A percentile compares a stretch with the other conserved stretches of the same genome.
phyloP scores from a whole-genome alignment of 2,329 filamentous ascomycete species.

The Aspergillus fructus region DNA sequence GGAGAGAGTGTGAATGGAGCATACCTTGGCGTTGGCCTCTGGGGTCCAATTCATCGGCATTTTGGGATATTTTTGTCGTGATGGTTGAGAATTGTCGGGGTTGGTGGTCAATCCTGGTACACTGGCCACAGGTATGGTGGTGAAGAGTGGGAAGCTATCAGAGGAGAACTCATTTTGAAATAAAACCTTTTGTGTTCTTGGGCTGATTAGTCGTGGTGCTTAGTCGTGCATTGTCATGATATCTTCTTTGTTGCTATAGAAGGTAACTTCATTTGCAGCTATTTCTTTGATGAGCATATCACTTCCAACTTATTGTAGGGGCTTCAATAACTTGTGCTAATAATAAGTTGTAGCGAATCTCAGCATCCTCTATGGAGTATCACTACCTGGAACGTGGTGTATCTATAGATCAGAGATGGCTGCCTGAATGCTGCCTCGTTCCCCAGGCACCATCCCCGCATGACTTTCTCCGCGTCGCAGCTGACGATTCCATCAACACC shows the following conservation, averaged over 20 bases:
- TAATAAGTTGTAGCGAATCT: no score
- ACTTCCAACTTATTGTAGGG: no score
- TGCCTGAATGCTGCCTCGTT: no score
- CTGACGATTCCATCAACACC: no score
- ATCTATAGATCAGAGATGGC: no score
- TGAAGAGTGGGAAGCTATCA: not conserved
- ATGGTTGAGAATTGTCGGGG: not conserved
- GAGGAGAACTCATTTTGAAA: not conserved
- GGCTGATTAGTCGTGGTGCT: not conserved
- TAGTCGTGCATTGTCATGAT: not conserved
- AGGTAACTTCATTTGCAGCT: no score
- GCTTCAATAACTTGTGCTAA: no score
- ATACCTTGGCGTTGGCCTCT: constrained; percentile 13
- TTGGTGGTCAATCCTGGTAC: not conserved
- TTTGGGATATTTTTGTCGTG: not conserved
- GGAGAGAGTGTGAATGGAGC: not conserved
- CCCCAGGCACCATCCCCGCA: no score
- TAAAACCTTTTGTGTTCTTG: not conserved
- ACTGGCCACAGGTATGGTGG: not conserved
- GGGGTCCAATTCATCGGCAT: constrained; percentile 15
- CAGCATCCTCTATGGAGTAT: no score
- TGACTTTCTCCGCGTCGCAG: no score
- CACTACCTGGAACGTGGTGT: no score
- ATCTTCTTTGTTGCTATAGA: not conserved
- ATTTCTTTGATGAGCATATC: no score